These are phyloP conservation scores for Ceratocystiopsis sp. DNA, from an alignment of 2,329 filamentous ascomycete genomes.

Conservation along the genomic window DNA sequence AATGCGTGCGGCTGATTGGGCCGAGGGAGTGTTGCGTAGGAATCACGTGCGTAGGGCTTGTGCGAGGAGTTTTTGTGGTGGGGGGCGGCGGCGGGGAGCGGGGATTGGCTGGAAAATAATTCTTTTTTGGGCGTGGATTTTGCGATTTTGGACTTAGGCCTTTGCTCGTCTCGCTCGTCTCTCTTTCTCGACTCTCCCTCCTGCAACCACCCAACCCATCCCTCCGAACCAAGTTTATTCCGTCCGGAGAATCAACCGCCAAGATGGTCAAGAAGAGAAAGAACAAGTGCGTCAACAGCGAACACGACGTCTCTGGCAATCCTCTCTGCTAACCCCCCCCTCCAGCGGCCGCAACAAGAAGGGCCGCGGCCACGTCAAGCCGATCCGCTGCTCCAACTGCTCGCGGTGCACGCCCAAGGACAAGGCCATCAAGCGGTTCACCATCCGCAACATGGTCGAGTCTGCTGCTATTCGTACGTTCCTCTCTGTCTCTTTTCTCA, in stretches of 20 bases:
- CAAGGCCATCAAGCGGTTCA: conserved; percentile 99
- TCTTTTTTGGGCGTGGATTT: too few relatives aligned
- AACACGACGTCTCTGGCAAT: not conserved
- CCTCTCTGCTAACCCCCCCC: conserved; percentile 2
- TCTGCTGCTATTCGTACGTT: conserved; percentile 96
- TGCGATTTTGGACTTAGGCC: not conserved
- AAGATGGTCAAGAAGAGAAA: conserved; percentile 17
- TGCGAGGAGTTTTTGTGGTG: not conserved
- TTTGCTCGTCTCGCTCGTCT: not conserved
- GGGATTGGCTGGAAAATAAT: too few relatives aligned
- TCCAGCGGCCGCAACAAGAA: conserved; percentile 97
- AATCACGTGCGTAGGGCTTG: not conserved
- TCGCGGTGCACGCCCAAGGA: conserved; percentile 91
- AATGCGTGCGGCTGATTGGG: too few relatives aligned
- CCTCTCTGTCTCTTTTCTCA: too few relatives aligned
- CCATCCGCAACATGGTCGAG: conserved; percentile 99
- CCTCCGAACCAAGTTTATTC: conserved; percentile 2
- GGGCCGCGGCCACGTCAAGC: conserved; percentile 98
- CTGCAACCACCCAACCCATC: conserved; percentile 1
- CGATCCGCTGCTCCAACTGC: conserved; percentile 67
- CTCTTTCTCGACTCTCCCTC: not conserved
- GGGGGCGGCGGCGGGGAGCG: not conserved
- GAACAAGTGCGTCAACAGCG: conserved; percentile 31
- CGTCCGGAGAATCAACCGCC: conserved; percentile 5
- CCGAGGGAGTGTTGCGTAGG: not conserved